Base-by-base conservation (phyloP, 768 basidiomycete genomes). In the Infundibulicybe gibba region DNA sequence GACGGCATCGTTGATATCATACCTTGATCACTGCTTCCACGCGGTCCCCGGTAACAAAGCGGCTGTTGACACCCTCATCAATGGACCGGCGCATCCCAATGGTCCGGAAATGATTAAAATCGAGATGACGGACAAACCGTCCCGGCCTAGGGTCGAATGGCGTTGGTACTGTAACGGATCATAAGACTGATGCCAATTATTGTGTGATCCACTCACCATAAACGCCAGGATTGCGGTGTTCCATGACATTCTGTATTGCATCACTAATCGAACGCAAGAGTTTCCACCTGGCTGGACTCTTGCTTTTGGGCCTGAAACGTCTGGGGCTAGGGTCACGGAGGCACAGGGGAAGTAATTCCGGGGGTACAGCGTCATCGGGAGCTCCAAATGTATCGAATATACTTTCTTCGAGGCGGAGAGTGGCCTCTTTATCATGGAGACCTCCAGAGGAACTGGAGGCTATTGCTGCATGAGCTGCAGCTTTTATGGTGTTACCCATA, bases 81-180 rank as follows among this genome's bases (percentile, higher is more conserved):
- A 97, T 81, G 3, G 89, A 90, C 15, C 97, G 84, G 41, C 92
- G 80, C 83, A 97, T 94, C 0, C 95, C 95, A 47, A 95, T 93
- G 19, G 97, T 95, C 20, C 94, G 83, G 73, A 99, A 99, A 62
- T 95, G 93, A 56, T 92, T 94, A 60, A 99, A 99, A 60, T 92
- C 91, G 12, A 99, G 69, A 63, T 92, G 87, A 33, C 80, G 85
- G 32, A 97, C 84, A 59, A 87, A 88, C 49, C 88, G 79, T 44
- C 88, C 85, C 25, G 90, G 83, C 45, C 83, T 76, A 45, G 87
- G 78, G 61, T 89, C 88, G 50, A 79, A 69, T 15, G 84, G 73
- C 2, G 74, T 75, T 33, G 87, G 87, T 37, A 90, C 87, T 89
- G 53, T 3, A 38, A 46, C 3, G 15, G 50, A 38, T 49, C 17